Conservation (phyloP, 805 yeast species). For the Saturnispora kantuleensis region DNA sequence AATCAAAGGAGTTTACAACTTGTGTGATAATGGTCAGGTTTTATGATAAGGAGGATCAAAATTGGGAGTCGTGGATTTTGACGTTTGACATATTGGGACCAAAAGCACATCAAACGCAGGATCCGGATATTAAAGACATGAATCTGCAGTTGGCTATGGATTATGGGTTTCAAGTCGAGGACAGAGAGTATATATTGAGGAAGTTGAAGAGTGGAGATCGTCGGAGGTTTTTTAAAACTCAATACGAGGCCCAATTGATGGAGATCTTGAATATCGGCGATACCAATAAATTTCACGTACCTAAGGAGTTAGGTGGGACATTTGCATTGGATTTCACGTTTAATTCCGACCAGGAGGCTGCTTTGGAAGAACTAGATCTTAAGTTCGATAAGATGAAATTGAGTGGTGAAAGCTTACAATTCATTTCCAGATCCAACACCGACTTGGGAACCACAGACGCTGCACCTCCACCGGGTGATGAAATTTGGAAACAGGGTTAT, state of each 20-base stretch:
- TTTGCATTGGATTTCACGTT: too few species aligned
- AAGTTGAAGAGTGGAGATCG: neutral
- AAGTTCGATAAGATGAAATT: neutral
- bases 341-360: neutral
- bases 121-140: neutral
- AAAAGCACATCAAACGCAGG: neutral
- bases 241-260: neutral
- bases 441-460: neutral
- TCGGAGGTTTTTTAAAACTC: neutral
- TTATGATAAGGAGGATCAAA: constrained; percentile 16
- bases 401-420: constrained; percentile 1
- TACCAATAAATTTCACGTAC: neutral
- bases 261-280: constrained; percentile 1
- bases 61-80: constrained; percentile 70
- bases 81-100: constrained; percentile 34
- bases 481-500: constrained; percentile 6
- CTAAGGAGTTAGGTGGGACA: neutral
- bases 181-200: neutral
- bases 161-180: neutral
- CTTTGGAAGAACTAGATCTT: neutral
- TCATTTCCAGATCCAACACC: neutral
- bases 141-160: neutral
- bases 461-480: neutral
- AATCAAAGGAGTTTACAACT: neutral
- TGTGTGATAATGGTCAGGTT: constrained; percentile 2